Evolutionary conservation across 1,139 yeast genomes (phyloP).

Genomic region (Arxiozyma slooffiae): DNA sequence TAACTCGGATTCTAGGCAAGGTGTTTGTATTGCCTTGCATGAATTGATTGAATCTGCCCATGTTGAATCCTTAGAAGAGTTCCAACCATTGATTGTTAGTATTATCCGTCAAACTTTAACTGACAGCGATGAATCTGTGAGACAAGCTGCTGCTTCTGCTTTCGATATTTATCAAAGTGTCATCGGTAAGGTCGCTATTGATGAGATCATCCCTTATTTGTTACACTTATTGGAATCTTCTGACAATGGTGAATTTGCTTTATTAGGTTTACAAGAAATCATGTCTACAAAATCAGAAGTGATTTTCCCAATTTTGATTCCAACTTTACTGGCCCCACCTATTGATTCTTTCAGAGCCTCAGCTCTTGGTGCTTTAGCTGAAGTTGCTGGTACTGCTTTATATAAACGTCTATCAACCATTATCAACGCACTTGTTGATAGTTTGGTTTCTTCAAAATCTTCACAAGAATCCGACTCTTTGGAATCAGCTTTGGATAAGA

Average conservation of each 20-base stretch:
- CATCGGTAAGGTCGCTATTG: slow-evolving; percentile 78
- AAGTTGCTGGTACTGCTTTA: slow-evolving; percentile 81
- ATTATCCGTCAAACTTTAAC: slow-evolving; percentile 74
- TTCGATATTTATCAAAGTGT: slow-evolving; percentile 78
- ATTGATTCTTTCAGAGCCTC: slow-evolving; percentile 75
- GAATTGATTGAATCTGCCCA: slow-evolving; percentile 76
- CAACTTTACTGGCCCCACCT: slow-evolving; percentile 73
- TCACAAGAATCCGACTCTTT: slow-evolving; percentile 36
- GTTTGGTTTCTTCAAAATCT: slow-evolving; percentile 37
- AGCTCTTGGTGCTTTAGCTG: slow-evolving; percentile 81
- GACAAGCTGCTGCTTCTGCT: slow-evolving; percentile 86
- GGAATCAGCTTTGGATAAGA: slow-evolving; percentile 52
- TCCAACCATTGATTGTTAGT: slow-evolving; percentile 59
- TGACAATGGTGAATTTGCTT: slow-evolving; percentile 62
- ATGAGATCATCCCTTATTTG: slow-evolving; percentile 78
- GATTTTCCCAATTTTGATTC: slow-evolving; percentile 88
- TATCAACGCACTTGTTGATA: slow-evolving; percentile 60
- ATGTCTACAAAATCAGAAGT: slow-evolving; percentile 86
- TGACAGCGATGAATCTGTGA: slow-evolving; percentile 61
- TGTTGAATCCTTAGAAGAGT: slow-evolving; percentile 50
- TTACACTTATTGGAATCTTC: slow-evolving; percentile 57
- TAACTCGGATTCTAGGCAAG: slow-evolving; percentile 82
- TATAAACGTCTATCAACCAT: slow-evolving; percentile 63
- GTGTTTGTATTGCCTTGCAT: slow-evolving; percentile 87
- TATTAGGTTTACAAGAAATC: slow-evolving; percentile 81